Conservation (phyloP, 495 filamentous ascomycete genomes). For the Penicillium fimorum region DNA sequence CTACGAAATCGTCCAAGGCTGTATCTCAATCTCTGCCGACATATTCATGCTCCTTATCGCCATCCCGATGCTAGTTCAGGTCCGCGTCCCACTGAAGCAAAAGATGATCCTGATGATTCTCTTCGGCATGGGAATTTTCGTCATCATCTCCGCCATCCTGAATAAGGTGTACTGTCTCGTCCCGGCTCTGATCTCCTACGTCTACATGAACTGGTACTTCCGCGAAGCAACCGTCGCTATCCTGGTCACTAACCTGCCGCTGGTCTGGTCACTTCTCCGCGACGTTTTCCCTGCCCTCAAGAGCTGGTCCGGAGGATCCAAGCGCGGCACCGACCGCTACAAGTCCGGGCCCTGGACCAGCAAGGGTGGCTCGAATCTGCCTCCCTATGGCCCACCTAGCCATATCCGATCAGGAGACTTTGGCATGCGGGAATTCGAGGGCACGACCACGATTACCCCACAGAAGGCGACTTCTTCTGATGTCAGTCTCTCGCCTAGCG, state of each 20-base stretch:
- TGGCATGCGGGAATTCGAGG: conserved; percentile 36
- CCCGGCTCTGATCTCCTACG: conserved; percentile 43
- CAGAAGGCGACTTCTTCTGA: conserved; percentile 36
- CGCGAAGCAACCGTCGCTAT: conserved; percentile 67
- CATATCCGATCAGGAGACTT: conserved; percentile 36
- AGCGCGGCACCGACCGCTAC: conserved; percentile 38
- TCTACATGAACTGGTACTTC: conserved; percentile 70
- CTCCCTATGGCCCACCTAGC: conserved; percentile 35
- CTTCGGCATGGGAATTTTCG: conserved; percentile 62
- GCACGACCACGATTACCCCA: conserved; percentile 27
- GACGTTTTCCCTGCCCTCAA: conserved; percentile 55
- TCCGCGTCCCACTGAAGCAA: conserved; percentile 52
- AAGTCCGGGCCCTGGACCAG: conserved; percentile 39
- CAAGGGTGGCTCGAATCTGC: conserved; percentile 34
- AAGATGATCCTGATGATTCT: conserved; percentile 56
- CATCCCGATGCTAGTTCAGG: conserved; percentile 59
- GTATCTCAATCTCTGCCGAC: conserved; percentile 65
- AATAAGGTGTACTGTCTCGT: conserved; percentile 70
- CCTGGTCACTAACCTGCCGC: conserved; percentile 64
- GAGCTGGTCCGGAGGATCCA: conserved; percentile 48
- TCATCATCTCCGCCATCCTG: conserved; percentile 61
- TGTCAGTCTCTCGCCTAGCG: conserved; percentile 28
- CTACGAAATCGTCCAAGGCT: conserved; percentile 52
- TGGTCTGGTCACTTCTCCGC: conserved; percentile 61
- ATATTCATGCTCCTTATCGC: conserved; percentile 62